Evolutionary conservation across 176 grass and related monocot species (phyloP).

Genomic region (Avena atlantica): DNA sequence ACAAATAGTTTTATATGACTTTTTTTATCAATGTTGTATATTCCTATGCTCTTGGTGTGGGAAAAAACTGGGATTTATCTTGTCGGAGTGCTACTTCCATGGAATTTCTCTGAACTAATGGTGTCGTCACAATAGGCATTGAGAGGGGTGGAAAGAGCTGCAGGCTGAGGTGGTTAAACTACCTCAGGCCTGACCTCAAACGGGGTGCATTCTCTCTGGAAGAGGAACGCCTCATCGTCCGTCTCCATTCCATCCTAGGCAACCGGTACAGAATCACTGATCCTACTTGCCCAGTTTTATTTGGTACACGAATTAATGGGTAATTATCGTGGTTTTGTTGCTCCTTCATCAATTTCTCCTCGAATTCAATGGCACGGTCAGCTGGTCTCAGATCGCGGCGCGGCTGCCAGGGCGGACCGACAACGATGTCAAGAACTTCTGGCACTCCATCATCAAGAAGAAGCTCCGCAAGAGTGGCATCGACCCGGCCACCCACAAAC

Average conservation of each 20-base stretch:
- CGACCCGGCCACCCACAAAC: conserved; percentile 69
- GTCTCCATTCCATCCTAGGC: conserved; percentile 69
- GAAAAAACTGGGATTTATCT: not conserved
- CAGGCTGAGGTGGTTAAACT: conserved; percentile 77
- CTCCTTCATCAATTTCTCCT: not conserved
- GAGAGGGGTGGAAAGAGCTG: conserved; percentile 78
- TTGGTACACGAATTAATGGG: not conserved
- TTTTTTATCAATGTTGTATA: no score
- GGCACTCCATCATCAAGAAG: conserved; percentile 85
- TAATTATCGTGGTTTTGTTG: not conserved
- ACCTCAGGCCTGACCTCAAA: conserved; percentile 75
- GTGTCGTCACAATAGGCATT: conserved; percentile 46
- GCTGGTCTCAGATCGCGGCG: conserved; percentile 76
- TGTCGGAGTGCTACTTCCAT: not conserved
- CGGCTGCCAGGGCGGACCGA: conserved; percentile 83
- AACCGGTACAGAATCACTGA: conserved; percentile 50
- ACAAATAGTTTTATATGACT: no score
- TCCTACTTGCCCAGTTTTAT: not conserved
- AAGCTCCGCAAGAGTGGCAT: conserved; percentile 67
- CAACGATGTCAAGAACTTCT: conserved; percentile 97
- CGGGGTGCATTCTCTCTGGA: conserved; percentile 69
- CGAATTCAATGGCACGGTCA: not conserved
- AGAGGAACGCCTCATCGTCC: conserved; percentile 67
- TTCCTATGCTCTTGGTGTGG: not conserved
- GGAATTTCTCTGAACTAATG: not conserved